Base-by-base conservation (phyloP, 306 rosid genomes). In the Abrus pulchellus region DNA sequence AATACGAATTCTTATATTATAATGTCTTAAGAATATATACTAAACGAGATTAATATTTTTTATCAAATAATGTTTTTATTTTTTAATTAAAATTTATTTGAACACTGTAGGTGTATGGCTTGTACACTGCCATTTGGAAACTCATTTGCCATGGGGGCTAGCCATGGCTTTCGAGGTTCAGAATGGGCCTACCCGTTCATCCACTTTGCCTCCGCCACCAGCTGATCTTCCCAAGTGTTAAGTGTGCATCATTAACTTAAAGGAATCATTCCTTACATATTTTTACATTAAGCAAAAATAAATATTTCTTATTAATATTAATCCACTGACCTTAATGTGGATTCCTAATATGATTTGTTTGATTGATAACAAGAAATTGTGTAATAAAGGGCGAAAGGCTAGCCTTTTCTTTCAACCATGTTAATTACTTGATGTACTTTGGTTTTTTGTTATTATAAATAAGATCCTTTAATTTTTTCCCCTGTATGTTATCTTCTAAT, bases 131-230 rank as follows among this genome's bases (percentile, higher is more conserved):
- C 97, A 93, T 72, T 14, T 93, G 36, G 93, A 93, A 6, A 83
- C 52, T 14, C 94, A 93, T 75, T n/a, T 93, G 84, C 90, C 97
- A 0, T 88, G 92, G 90, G 97, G 97, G 0, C 68, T 93, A 41
- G 84, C 47, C 34, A 89, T 82, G 89, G 93, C 85, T 34, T 76
- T 85, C 9, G 88, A 85, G 78, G 54, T 85, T 32, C 74, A 77
- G 57, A 81, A 77, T 71, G 88, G 88, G 0, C 83, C 85, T 6
- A 80, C 83, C 55, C 66, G 73, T 55, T 54, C 38, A 3, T 52
- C 88, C 0, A 63, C 79, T 4, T 47, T 91, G 71, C 94, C 93
- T 62, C 78, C 90, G 0, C 93, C 97, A 9, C 97, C 97, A 0
- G 27, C 72, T 40, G 85, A 91, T 91, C 88, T 91, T 3, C 97